Evolutionary conservation across 1,284 basidiomycete species (phyloP).

Genomic region (Bothia castanella): DNA sequence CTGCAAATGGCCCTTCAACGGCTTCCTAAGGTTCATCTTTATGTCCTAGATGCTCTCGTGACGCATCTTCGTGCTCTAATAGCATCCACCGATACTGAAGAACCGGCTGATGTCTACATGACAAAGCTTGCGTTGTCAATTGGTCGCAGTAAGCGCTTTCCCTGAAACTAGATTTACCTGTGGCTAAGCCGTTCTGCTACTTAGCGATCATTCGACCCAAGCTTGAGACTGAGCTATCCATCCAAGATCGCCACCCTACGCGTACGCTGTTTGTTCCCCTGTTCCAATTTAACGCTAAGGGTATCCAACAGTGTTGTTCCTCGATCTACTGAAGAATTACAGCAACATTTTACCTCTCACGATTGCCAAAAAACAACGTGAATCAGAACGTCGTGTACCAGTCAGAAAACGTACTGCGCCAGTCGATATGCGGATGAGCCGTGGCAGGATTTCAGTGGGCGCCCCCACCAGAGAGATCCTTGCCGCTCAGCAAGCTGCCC

Average conservation of each 20-base stretch:
- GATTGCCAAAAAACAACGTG: constrained; percentile 78
- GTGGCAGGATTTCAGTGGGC: constrained; percentile 67
- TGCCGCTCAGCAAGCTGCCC: constrained; percentile 65
- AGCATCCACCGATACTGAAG: constrained; percentile 62
- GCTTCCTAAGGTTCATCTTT: constrained; percentile 77
- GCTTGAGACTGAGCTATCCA: constrained; percentile 75
- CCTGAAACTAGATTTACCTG: background rate
- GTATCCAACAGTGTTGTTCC: constrained; percentile 58
- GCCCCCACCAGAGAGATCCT: constrained; percentile 77
- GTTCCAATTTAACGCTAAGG: constrained; percentile 1
- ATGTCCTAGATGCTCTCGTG: constrained; percentile 77
- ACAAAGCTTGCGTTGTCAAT: constrained; percentile 85
- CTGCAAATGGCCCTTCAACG: constrained; percentile 66
- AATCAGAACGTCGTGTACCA: constrained; percentile 79
- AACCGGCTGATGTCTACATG: constrained; percentile 72
- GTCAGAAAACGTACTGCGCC: constrained; percentile 83
- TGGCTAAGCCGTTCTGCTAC: constrained; percentile 4
- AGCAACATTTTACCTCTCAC: constrained; percentile 74
- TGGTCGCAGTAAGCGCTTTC: constrained; percentile 68
- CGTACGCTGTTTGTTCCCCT: constrained; percentile 41
- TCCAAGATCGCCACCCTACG: constrained; percentile 81
- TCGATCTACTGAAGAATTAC: constrained; percentile 82
- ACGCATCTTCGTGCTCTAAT: constrained; percentile 79
- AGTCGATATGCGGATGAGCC: constrained; percentile 82
- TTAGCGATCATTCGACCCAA: constrained; percentile 81